Evolutionary conservation across 2,329 filamentous ascomycete species (phyloP).

Genomic region (Drechslerella stenobrocha): DNA sequence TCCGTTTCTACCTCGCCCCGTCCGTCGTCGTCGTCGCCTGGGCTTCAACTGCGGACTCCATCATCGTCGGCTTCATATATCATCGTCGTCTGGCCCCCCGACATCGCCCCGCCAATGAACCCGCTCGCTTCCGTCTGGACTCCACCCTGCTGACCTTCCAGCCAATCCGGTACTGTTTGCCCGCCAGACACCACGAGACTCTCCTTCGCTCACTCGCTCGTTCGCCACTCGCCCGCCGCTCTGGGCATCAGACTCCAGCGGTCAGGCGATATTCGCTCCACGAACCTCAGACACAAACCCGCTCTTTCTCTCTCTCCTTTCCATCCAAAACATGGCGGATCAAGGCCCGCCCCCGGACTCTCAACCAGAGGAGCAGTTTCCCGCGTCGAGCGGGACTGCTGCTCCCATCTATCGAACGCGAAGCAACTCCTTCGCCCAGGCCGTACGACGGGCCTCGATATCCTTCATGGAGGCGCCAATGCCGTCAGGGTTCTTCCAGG

Average conservation of each 20-base stretch:
- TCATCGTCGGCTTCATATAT: neutral
- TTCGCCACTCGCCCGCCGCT: slow-evolving; percentile 30
- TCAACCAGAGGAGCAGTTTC: slow-evolving; percentile 8
- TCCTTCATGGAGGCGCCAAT: slow-evolving; percentile 38
- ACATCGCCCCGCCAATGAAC: neutral
- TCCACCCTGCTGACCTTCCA: neutral
- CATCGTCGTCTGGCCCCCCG: neutral
- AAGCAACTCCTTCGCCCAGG: slow-evolving; percentile 36
- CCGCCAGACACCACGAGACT: slow-evolving; percentile 32
- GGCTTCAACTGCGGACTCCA: neutral
- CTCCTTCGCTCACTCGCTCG: slow-evolving; percentile 1
- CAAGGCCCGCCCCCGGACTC: slow-evolving; percentile 16
- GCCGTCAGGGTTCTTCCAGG: slow-evolving; percentile 41
- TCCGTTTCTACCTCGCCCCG: no score
- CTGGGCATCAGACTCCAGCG: slow-evolving; percentile 25
- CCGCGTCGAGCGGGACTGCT: slow-evolving; percentile 10
- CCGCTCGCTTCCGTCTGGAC: neutral
- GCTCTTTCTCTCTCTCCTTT: neutral
- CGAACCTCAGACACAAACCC: neutral
- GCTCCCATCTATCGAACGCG: slow-evolving; percentile 18
- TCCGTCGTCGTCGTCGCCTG: no score
- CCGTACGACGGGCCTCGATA: slow-evolving; percentile 36
- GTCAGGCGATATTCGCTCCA: slow-evolving; percentile 29
- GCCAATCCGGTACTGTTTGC: neutral
- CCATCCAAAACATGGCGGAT: slow-evolving; percentile 23